Evolutionary conservation across 371 early-diverging fungal genomes (phyloP), one percentile per base, ranked within the genome.

Genomic region (Mortierella sp.): DNA sequence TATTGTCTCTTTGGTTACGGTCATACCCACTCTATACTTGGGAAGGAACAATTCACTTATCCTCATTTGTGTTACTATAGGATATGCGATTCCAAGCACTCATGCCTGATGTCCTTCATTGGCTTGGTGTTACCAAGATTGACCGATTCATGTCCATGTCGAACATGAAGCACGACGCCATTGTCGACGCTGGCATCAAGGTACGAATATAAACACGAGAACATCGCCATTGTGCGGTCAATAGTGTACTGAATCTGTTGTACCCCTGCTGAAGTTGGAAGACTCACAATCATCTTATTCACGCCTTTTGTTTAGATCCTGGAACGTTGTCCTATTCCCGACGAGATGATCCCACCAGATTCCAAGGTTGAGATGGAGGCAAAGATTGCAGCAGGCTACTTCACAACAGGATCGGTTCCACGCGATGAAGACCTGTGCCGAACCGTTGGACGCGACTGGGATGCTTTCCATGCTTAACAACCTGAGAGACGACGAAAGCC

Each of bases 61-160:
- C 8, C 18, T 7, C 23, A 16, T n/a, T 21, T 26, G 52, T 47
- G 14, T 31, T 4, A 8, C 48, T 16, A 27, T 50, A 50, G 83
- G 98, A 97, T 70, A 94, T 96, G 94, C 86, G 98, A 21, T 97
- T 96, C 93, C 98, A 97, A 78, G 96, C 96, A 3, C 81, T 96
- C 58, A 97, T 97, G 98, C 98, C 98, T n/a, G 98, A 97, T 80
- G 95, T 96, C 3, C 82, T 97, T 73, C 98, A 97, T 70, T 97
- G 98, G 98, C 82, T 97, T 26, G 97, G 98, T 28, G 93, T 97
- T 67, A 87, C 89, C 60, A 96, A 95, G 80, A 96, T 97, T 80
- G 98, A 97, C 78, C 85, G 93, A 39, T 93, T 97, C 88, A 95
- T 97, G 83, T 92, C 93, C 28, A 94, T 94, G 94, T 93, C 93